Percentiles rank a stretch among this genome's conserved stretches.
Evolutionary conservation across 805 yeast genomes (phyloP).

Genomic region (Wickerhamomyces bisporus): DNA sequence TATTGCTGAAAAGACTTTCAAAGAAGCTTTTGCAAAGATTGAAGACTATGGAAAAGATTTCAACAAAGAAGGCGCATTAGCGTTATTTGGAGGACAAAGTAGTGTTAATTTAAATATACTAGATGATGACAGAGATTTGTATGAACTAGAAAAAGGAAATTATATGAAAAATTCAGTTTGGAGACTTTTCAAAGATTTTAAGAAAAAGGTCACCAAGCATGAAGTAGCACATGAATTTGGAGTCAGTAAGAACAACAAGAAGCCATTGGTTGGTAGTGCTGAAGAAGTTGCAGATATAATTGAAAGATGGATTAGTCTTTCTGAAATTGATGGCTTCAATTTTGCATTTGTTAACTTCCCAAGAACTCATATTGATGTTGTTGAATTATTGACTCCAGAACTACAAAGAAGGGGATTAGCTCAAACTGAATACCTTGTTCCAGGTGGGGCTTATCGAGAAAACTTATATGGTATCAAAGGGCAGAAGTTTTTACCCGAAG

Average conservation of each 20-base stretch:
- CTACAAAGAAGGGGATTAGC: slow-evolving; percentile 30
- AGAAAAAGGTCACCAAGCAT: slow-evolving; percentile 12
- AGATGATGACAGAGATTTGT: slow-evolving; percentile 26
- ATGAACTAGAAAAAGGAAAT: slow-evolving; percentile 19
- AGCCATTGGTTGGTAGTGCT: slow-evolving; percentile 30
- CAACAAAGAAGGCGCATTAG: slow-evolving; percentile 33
- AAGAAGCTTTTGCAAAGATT: slow-evolving; percentile 30
- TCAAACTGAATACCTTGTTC: slow-evolving; percentile 31
- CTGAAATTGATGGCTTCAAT: slow-evolving; percentile 40
- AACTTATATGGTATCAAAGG: slow-evolving; percentile 4
- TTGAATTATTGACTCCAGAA: slow-evolving; percentile 22
- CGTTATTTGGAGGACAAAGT: slow-evolving; percentile 36
- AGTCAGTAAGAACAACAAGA: slow-evolving; percentile 22
- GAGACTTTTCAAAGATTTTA: slow-evolving; percentile 21
- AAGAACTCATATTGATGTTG: too few species aligned
- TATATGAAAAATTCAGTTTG: slow-evolving; percentile 28
- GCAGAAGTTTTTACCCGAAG: neutral
- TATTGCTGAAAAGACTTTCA: slow-evolving; percentile 30
- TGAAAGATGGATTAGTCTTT: slow-evolving; percentile 33
- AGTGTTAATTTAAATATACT: slow-evolving; percentile 32
- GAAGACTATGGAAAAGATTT: slow-evolving; percentile 27
- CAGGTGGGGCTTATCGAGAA: slow-evolving; percentile 4
- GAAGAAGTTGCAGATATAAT: slow-evolving; percentile 34
- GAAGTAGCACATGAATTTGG: slow-evolving; percentile 20
- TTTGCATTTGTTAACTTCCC: slow-evolving; percentile 27